Evolutionary conservation across 2,329 filamentous ascomycete genomes (phyloP), one percentile per base, ranked within the genome.

Genomic region (Talaromyces sp.): DNA sequence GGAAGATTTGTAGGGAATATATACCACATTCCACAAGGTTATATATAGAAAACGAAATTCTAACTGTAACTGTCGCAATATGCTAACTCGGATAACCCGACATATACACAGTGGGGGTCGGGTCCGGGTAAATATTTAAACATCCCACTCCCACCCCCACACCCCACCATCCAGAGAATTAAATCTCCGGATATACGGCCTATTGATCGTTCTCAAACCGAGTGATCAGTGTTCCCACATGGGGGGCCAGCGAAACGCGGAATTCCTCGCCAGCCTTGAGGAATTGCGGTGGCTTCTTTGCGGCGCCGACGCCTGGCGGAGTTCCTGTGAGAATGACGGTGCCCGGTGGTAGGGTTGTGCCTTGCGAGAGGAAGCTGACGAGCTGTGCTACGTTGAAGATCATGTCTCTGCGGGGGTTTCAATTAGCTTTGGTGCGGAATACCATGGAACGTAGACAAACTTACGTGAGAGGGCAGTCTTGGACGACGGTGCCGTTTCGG

Each of bases 401-500:
- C 27, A 85, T 72, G 42, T 85, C 82, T 32, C 81, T 84, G 63
- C 27, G 55, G 52, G 33, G 27, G 32, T 17, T 36, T 39, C 32
- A 36, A 27, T 66, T 30, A 67, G 62, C 49, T 61, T 57, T 25
- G 22, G 47, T 51, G 28, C 17, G 13, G 36, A 30, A 9, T 15
- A 17, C 28, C 28, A 30, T 28, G 15, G 9, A n/a, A 3, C 39
- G 17, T 53, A 27, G 8, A 49, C 2, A 19, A n/a, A 57, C 68
- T 71, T 72, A 80, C 76, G 77, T 76, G 47, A 77, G 65, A 19
- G 71, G 71, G 63, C 75, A 78, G 61, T 80, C 78, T 69, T 85
- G 84, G 68, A 85, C 70, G 13, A 82, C 77, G 32, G 78, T 75
- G 13, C 80, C 82, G 65, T 85, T 85, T 74, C 82, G 74, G 5